Conservation (phyloP, 2,329 filamentous ascomycete species). For the Stagonosporopsis rhizophila region DNA sequence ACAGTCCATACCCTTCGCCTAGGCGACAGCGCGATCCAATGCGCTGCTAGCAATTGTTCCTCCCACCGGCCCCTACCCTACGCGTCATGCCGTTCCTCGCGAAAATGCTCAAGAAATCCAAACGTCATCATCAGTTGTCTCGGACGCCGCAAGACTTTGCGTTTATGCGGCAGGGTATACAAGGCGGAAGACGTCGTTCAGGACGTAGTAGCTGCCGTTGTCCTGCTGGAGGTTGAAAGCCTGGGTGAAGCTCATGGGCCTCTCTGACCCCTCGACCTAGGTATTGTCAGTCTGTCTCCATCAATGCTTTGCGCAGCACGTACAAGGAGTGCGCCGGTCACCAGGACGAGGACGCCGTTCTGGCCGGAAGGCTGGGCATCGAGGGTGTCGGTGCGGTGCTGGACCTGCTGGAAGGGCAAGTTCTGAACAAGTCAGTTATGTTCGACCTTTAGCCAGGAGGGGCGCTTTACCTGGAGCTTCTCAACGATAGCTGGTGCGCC, state of each 20-base stretch:
- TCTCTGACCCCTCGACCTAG: slow-evolving; percentile 81
- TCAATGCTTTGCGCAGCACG: slow-evolving; percentile 36
- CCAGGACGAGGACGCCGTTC: slow-evolving; percentile 79
- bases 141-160: slow-evolving; percentile 4
- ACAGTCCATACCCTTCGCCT: slow-evolving; percentile 3
- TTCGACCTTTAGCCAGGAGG: not conserved
- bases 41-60: slow-evolving; percentile 11
- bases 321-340: slow-evolving; percentile 87
- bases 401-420: slow-evolving; percentile 82
- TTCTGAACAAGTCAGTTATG: slow-evolving; percentile 58
- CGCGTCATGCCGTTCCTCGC: slow-evolving; percentile 17
- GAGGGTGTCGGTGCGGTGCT: slow-evolving; percentile 77
- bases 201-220: slow-evolving; percentile 76
- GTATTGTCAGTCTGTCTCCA: slow-evolving; percentile 19
- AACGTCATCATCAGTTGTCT: slow-evolving; percentile 18
- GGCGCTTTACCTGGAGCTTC: slow-evolving; percentile 75
- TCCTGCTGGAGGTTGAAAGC: slow-evolving; percentile 84
- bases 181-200: slow-evolving; percentile 95
- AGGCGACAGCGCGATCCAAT: slow-evolving; percentile 6
- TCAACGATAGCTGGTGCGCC: slow-evolving; percentile 73
- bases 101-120: slow-evolving; percentile 24
- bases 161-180: slow-evolving; percentile 65
- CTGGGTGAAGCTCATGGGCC: slow-evolving; percentile 91
- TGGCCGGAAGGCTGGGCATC: slow-evolving; percentile 81
- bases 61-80: slow-evolving; percentile 9